These are phyloP conservation scores for Wickerhamiella galacta DNA, from an alignment of 805 yeast species.

Conservation along the genomic window DNA sequence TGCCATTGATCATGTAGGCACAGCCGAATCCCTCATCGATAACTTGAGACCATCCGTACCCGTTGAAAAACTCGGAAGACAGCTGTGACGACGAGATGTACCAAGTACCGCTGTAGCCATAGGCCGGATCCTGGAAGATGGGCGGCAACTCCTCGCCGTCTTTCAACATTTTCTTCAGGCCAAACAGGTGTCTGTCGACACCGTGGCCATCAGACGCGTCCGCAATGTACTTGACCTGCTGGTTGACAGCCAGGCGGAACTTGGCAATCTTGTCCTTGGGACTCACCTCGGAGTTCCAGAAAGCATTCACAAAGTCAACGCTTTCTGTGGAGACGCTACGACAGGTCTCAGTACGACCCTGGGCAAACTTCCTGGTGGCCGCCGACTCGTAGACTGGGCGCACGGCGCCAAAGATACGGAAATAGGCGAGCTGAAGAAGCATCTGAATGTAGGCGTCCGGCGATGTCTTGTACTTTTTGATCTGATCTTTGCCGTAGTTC, in stretches of 20 bases:
- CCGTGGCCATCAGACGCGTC: slow-evolving; percentile 77
- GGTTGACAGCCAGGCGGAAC: slow-evolving; percentile 52
- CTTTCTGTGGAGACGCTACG: slow-evolving; percentile 67
- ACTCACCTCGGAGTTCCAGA: slow-evolving; percentile 41
- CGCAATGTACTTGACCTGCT: slow-evolving; percentile 58
- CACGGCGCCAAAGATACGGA: slow-evolving; percentile 57
- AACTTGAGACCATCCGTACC: slow-evolving; percentile 94
- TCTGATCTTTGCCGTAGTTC: slow-evolving; percentile 72
- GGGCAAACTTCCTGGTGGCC: slow-evolving; percentile 73
- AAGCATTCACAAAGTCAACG: slow-evolving; percentile 50
- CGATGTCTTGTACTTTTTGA: slow-evolving; percentile 68
- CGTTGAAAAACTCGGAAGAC: slow-evolving; percentile 68
- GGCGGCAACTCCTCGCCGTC: slow-evolving; percentile 44
- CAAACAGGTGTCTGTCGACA: slow-evolving; percentile 86
- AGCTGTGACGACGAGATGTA: slow-evolving; percentile 76
- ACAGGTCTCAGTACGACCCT: slow-evolving; percentile 90
- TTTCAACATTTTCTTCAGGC: slow-evolving; percentile 55
- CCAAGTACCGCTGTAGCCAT: slow-evolving; percentile 68
- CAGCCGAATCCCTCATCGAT: slow-evolving; percentile 85
- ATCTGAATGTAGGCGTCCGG: slow-evolving; percentile 92
- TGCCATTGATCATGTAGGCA: slow-evolving; percentile 80
- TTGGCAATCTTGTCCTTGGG: slow-evolving; percentile 42
- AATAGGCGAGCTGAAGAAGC: slow-evolving; percentile 83
- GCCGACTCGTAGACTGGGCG: slow-evolving; percentile 95
- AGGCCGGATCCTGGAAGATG: slow-evolving; percentile 61